These are phyloP conservation scores for Phellopilus nigrolimitatus DNA, from an alignment of 1,284 basidiomycete species.

Conservation along the genomic window DNA sequence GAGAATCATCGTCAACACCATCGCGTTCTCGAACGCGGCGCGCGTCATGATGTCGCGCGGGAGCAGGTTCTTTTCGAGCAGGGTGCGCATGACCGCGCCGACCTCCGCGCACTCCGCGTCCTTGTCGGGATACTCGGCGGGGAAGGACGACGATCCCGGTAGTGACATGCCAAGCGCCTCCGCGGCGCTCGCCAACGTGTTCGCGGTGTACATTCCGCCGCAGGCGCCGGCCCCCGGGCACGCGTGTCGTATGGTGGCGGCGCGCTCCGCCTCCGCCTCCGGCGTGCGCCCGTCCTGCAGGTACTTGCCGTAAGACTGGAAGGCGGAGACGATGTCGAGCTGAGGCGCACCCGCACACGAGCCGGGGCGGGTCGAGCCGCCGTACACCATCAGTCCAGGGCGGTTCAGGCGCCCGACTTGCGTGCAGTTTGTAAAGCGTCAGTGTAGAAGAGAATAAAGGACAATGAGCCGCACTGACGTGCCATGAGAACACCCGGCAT, in stretches of 20 bases:
- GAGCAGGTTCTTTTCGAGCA: conserved; percentile 89
- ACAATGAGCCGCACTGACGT: conserved; percentile 52
- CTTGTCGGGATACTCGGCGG: conserved; percentile 89
- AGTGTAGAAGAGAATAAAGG: too few species aligned
- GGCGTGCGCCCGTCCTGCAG: conserved; percentile 83
- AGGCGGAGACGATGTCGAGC: conserved; percentile 92
- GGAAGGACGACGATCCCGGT: conserved; percentile 93
- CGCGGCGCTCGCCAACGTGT: conserved; percentile 92
- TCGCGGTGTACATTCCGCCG: conserved; percentile 96
- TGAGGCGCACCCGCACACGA: conserved; percentile 76
- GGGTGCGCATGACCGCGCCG: conserved; percentile 77
- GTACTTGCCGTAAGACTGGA: conserved; percentile 93
- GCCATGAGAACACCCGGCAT: conserved; percentile 97
- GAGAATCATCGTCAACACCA: conserved; percentile 92
- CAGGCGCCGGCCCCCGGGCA: conserved; percentile 96
- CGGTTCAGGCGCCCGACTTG: conserved; percentile 78
- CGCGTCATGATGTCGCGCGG: conserved; percentile 96
- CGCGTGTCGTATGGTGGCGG: conserved; percentile 83
- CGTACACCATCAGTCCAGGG: conserved; percentile 95
- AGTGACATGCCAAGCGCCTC: conserved; percentile 95
- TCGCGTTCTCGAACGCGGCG: conserved; percentile 93
- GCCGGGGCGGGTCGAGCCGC: conserved; percentile 89
- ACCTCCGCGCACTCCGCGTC: conserved; percentile 76
- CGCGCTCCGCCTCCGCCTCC: conserved; percentile 76
- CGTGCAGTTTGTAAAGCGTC: too few species aligned